These are phyloP conservation scores for Spathaspora hagerdaliae DNA, from an alignment of 805 yeast species.

Conservation along the genomic window DNA sequence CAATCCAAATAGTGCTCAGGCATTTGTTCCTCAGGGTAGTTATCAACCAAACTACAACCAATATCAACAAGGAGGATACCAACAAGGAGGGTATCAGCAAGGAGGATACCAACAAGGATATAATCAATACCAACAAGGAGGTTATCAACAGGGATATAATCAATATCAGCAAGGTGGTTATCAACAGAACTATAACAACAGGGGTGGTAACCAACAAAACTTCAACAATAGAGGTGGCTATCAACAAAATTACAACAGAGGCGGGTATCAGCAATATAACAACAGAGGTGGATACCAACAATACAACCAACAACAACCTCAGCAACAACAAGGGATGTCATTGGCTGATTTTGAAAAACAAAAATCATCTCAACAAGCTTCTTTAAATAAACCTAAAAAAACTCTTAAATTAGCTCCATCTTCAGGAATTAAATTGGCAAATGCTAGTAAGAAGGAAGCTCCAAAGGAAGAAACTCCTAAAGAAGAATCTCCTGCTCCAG, in stretches of 20 bases:
- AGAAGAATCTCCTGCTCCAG: constrained; percentile 10
- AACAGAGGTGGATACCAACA: constrained; percentile 16
- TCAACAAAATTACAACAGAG: constrained; percentile 21
- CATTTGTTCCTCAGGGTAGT: constrained; percentile 44
- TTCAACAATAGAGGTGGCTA: constrained; percentile 18
- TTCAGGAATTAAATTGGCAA: constrained; percentile 61
- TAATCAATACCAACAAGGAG: constrained; percentile 15
- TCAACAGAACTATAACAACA: constrained; percentile 16
- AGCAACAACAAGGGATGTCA: constrained; percentile 47
- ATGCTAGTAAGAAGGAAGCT: constrained; percentile 38
- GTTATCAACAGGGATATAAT: constrained; percentile 15
- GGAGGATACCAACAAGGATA: constrained; percentile 22
- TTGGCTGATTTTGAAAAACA: constrained; percentile 80
- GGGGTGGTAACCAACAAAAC: constrained; percentile 10
- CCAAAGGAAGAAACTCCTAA: constrained; percentile 14
- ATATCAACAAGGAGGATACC: constrained; percentile 7
- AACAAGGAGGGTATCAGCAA: constrained; percentile 10
- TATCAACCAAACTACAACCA: constrained; percentile 10
- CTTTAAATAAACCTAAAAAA: constrained; percentile 54
- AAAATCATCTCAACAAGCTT: constrained; percentile 40
- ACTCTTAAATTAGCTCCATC: constrained; percentile 64
- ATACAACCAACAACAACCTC: constrained; percentile 15
- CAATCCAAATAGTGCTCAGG: constrained; percentile 49
- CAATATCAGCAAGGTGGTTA: constrained; percentile 14
- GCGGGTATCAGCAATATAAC: constrained; percentile 17